These are phyloP conservation scores for Metschnikowia picachoensis DNA, from an alignment of 805 yeast species.

Conservation along the genomic window DNA sequence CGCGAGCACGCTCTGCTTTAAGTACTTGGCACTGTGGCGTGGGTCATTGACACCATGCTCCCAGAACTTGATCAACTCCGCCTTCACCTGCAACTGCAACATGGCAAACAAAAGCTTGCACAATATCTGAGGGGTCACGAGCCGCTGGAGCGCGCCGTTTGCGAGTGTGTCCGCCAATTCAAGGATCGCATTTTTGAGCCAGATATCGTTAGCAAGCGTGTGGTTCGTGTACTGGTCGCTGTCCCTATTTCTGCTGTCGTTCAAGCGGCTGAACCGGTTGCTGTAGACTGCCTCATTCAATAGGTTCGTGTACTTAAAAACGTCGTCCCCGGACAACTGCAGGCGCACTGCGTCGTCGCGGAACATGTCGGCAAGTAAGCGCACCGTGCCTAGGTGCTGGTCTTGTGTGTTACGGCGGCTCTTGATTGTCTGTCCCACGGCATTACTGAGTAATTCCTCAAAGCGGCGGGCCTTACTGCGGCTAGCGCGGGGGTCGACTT, in stretches of 20 bases:
- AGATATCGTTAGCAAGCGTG: slow-evolving; percentile 24
- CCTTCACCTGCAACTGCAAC: slow-evolving; percentile 36
- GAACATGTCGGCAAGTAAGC: slow-evolving; percentile 10
- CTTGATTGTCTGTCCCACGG: slow-evolving; percentile 6
- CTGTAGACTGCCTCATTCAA: slow-evolving; percentile 20
- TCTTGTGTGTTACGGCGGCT: background rate
- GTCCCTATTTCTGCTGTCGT: slow-evolving; percentile 35
- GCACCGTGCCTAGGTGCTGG: slow-evolving; percentile 6
- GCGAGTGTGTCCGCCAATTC: slow-evolving; percentile 28
- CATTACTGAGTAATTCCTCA: slow-evolving; percentile 24
- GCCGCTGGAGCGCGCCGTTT: slow-evolving; percentile 26
- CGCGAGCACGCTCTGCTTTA: slow-evolving; percentile 65
- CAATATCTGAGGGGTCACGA: slow-evolving; percentile 23
- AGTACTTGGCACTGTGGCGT: slow-evolving; percentile 41
- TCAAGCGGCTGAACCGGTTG: slow-evolving; percentile 31
- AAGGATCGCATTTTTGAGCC: slow-evolving; percentile 32
- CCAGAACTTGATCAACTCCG: slow-evolving; percentile 70
- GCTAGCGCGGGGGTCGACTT: background rate
- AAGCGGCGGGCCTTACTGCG: slow-evolving; percentile 23
- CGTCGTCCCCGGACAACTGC: slow-evolving; percentile 9
- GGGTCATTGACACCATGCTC: slow-evolving; percentile 53
- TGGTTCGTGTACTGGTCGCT: slow-evolving; percentile 29
- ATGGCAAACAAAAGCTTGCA: slow-evolving; percentile 30
- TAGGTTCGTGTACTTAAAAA: slow-evolving; percentile 13
- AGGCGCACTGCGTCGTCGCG: slow-evolving; percentile 12